Evolutionary conservation across 352 stramenopile genomes (phyloP), one percentile per base, ranked within the genome.

Genomic region (Pythium rishiriense): DNA sequence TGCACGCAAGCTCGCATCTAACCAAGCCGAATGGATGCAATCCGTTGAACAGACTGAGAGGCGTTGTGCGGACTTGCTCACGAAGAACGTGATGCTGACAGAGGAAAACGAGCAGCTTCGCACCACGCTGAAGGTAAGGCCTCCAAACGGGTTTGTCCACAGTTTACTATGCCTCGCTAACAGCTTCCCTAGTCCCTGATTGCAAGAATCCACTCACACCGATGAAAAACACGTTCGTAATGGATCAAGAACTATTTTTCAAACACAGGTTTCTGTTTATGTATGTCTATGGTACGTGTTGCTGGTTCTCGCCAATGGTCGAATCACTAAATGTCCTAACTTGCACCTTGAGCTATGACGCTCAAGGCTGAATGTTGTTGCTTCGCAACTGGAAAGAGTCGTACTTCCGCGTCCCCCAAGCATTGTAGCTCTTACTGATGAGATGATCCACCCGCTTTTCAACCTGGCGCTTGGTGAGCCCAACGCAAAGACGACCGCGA

Each of bases 311-410:
- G 14, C 43, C 43, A 15, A 0, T 48, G 21, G 15, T 51, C 24
- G 55, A 41, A 33, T 64, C 49, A 35, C 51, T 60, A 29, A 43
- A 8, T 51, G 21, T 58, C 50, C 35, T 56, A 58, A 46, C n/a
- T 39, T 39, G 9, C 41, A 12, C 3, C 29, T 49, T 33, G 14
- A 53, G 21, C 48, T 58, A 24, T 14, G 17, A 17, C 12, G 25
- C 29, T 45, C 58, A 94, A 56, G 83, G 77, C 57, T 90, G 72
- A 58, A 97, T 97, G 62, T 94, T 94, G 69, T 97, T 97, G 70
- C 83, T 96, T 25, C 88, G 83, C 66, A 89, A 74, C 66, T 97
- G 90, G 73, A 95, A 97, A 42, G 83, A 81, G 64, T 97, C 90
- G 66, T 96, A 97, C 61, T 97, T 83, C n/a, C 85, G 74, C 54